A percentile compares a stretch with the other conserved stretches of the same genome.
Conservation (phyloP, 495 filamentous ascomycete species). For the Cairneyella variabilis region DNA sequence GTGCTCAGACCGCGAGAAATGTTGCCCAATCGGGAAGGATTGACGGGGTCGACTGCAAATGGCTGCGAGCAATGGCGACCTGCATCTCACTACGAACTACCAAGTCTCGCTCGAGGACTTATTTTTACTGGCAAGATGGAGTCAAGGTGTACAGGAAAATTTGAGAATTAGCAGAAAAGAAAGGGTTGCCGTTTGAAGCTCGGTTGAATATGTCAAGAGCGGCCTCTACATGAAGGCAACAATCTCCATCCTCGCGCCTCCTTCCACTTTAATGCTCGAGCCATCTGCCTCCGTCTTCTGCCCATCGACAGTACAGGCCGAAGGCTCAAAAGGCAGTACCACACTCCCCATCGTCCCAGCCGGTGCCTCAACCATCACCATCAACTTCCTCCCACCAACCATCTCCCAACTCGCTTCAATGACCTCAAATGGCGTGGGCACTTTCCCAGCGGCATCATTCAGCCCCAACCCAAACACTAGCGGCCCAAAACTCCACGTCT, state of each 20-base stretch:
- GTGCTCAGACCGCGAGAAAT: no score
- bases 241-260: not conserved
- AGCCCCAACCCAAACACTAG: not conserved
- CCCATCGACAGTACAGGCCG: not conserved
- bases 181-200: no score
- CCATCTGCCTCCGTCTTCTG: not conserved
- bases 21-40: no score
- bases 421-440: slow-evolving; percentile 1
- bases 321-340: not conserved
- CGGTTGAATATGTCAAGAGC: no score
- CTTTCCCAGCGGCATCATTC: not conserved
- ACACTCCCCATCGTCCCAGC: not conserved
- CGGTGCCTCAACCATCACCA: not conserved
- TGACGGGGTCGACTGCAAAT: no score
- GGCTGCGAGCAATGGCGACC: no score
- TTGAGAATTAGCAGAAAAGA: no score
- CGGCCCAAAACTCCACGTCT: not conserved
- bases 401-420: not conserved
- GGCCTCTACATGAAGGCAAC: not conserved
- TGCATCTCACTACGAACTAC: no score
- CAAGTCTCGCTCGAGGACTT: no score
- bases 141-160: no score
- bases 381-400: not conserved
- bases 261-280: not conserved
- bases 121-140: no score